Conservation (phyloP, 2,329 filamentous ascomycete genomes). For the Pseudopyricularia javanii region DNA sequence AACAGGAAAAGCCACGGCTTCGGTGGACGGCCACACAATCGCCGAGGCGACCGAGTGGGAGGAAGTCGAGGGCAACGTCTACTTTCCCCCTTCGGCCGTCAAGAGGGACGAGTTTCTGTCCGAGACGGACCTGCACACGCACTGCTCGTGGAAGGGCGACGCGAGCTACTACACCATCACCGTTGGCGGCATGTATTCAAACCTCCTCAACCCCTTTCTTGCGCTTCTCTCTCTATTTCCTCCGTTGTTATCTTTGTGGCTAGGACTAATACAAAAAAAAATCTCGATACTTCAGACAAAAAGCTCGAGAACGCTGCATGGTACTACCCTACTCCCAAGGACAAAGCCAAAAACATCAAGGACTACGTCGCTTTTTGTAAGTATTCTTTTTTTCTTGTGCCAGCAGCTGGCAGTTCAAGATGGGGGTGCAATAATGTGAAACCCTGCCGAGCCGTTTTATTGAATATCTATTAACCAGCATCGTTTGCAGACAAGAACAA, state of each 20-base stretch:
- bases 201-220: too few relatives aligned
- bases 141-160: slow-evolving; percentile 44
- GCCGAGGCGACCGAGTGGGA: slow-evolving; percentile 39
- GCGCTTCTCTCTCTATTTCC: background rate
- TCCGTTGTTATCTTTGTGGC: background rate
- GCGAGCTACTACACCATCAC: slow-evolving; percentile 44
- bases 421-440: too few relatives aligned
- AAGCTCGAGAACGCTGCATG: slow-evolving; percentile 41
- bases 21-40: slow-evolving; percentile 32
- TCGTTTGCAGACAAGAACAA: slow-evolving; percentile 6
- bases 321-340: slow-evolving; percentile 41
- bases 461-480: too few relatives aligned
- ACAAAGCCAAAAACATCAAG: slow-evolving; percentile 36
- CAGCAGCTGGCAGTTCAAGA: background rate
- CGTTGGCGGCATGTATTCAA: slow-evolving; percentile 26
- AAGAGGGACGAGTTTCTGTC: slow-evolving; percentile 29
- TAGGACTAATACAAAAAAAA: background rate
- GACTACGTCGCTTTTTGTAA: slow-evolving; percentile 46
- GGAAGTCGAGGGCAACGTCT: slow-evolving; percentile 46
- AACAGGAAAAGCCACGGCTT: slow-evolving; percentile 23
- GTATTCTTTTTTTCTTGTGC: slow-evolving; percentile 9
- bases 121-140: slow-evolving; percentile 29
- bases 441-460: too few relatives aligned
- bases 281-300: slow-evolving; percentile 15
- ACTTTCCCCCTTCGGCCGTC: slow-evolving; percentile 35